Evolutionary conservation across 2,329 filamentous ascomycete species (phyloP).

Genomic region (Venturiaceae sp.): DNA sequence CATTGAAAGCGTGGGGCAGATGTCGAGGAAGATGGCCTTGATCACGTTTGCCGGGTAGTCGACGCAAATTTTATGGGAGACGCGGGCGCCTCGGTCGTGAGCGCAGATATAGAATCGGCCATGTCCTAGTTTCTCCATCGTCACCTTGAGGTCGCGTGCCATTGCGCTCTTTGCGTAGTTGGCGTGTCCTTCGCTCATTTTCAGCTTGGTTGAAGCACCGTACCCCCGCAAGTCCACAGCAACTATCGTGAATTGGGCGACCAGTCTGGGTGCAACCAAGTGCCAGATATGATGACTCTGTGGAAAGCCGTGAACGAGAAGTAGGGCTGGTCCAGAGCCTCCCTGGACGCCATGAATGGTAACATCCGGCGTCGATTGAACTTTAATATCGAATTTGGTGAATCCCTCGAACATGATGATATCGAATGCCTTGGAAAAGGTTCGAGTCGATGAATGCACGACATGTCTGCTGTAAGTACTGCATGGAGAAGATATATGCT

Average conservation of each 20-base stretch:
- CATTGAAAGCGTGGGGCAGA: constrained; percentile 46
- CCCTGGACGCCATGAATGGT: constrained; percentile 34
- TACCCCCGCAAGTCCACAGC: not conserved
- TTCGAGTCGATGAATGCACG: no score
- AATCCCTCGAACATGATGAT: no score
- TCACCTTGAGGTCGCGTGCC: not conserved
- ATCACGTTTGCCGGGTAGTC: constrained; percentile 32
- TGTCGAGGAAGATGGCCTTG: constrained; percentile 40
- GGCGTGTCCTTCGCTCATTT: constrained; percentile 2
- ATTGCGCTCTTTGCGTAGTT: constrained; percentile 5
- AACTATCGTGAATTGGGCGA: not conserved
- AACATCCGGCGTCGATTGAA: no score
- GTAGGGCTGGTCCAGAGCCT: constrained; percentile 12
- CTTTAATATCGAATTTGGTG: no score
- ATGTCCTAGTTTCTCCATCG: not conserved
- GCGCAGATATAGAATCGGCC: not conserved
- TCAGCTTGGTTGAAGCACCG: not conserved
- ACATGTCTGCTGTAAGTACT: no score
- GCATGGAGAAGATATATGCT: no score
- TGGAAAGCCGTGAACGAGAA: not conserved
- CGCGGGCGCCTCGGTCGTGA: constrained; percentile 18
- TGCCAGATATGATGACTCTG: not conserved
- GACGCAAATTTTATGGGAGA: constrained; percentile 45
- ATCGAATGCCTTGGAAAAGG: no score
- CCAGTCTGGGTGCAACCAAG: not conserved